phyloP scores from a whole-genome alignment of 2,329 filamentous ascomycete genomes.

The Penicillium freii region DNA sequence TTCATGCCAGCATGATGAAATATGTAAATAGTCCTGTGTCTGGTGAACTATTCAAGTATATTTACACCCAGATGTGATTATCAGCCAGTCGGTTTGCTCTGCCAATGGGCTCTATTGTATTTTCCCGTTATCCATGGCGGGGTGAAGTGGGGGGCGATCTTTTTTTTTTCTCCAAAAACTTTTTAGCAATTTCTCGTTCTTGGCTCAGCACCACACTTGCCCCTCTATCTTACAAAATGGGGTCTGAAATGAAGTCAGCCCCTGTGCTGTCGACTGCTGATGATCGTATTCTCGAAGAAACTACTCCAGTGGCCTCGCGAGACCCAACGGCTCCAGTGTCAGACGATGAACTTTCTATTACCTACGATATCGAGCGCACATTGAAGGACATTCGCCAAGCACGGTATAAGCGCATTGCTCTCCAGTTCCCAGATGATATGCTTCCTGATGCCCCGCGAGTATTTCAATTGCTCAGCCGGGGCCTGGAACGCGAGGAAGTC shows the following conservation, averaged over 20 bases:
- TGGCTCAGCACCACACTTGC: slow-evolving; percentile 2
- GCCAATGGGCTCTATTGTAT: slow-evolving; percentile 21
- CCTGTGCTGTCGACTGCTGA: slow-evolving; percentile 64
- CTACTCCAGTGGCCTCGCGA: slow-evolving; percentile 43
- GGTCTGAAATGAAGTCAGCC: slow-evolving; percentile 42
- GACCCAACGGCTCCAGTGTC: slow-evolving; percentile 40
- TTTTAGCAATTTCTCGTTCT: slow-evolving; percentile 20
- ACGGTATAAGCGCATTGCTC: slow-evolving; percentile 71
- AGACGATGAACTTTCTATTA: slow-evolving; percentile 69
- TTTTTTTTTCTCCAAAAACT: slow-evolving; percentile 17
- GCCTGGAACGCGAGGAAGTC: slow-evolving; percentile 41
- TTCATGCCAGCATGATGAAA: background rate
- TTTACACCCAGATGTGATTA: background rate
- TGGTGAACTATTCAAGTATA: background rate
- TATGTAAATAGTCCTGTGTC: background rate
- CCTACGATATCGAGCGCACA: slow-evolving; percentile 84
- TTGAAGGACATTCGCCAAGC: slow-evolving; percentile 70
- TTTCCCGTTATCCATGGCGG: slow-evolving; percentile 28
- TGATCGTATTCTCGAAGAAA: slow-evolving; percentile 58
- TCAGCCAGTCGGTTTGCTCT: slow-evolving; percentile 13
- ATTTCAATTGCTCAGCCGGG: slow-evolving; percentile 62
- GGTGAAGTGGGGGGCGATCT: slow-evolving; percentile 32
- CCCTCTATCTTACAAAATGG: slow-evolving; percentile 22
- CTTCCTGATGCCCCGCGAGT: slow-evolving; percentile 80
- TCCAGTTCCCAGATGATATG: slow-evolving; percentile 97